Evolutionary conservation across 495 filamentous ascomycete species (phyloP).

Genomic region (Aspergillus taichungensis): DNA sequence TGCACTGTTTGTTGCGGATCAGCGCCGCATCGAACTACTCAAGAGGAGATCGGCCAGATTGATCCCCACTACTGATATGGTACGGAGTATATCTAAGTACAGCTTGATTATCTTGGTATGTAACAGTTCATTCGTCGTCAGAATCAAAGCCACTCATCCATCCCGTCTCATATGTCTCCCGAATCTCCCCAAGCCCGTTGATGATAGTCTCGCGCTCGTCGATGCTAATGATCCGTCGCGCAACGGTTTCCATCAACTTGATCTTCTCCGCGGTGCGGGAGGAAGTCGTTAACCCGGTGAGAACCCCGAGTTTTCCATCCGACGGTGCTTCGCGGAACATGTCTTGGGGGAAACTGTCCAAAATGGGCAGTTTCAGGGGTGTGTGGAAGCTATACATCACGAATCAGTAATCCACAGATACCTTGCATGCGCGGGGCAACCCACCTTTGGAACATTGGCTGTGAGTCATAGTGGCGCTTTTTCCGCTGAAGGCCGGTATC

Average conservation of each 20-base stretch:
- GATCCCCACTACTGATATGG: too few species aligned
- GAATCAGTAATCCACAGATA: too few species aligned
- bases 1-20: constrained; percentile 7
- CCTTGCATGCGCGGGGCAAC: constrained; percentile 4
- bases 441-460: constrained; percentile 54
- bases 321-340: constrained; percentile 39
- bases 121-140: constrained; percentile 53
- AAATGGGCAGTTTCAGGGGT: constrained; percentile 59
- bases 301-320: constrained; percentile 43
- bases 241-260: constrained; percentile 53
- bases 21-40: too few species aligned
- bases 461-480: constrained; percentile 27
- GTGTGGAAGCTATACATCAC: constrained; percentile 43
- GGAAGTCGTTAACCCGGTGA: constrained; percentile 63
- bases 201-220: constrained; percentile 75
- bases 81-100: too few species aligned
- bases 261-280: constrained; percentile 59
- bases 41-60: neutral
- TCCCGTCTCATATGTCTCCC: constrained; percentile 81
- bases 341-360: constrained; percentile 73
- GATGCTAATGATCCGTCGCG: constrained; percentile 49
- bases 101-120: neutral
- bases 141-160: constrained; percentile 81
- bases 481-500: constrained; percentile 27
- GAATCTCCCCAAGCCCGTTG: constrained; percentile 77